phyloP scores from a whole-genome alignment of 1,284 basidiomycete species.

The Heterobasidion occidentale region DNA sequence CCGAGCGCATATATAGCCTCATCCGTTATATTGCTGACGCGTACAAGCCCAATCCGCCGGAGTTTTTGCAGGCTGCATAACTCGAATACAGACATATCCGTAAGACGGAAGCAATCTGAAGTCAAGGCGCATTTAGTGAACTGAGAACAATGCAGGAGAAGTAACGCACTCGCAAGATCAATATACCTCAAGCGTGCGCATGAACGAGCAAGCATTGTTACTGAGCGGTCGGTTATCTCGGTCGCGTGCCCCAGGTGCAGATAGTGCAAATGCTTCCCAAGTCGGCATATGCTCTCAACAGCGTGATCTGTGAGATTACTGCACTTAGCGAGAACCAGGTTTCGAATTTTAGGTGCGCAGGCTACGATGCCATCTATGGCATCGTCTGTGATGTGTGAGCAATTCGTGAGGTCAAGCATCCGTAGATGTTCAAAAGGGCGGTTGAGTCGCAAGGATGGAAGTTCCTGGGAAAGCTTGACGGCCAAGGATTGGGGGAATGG shows the following conservation, averaged over 20 bases:
- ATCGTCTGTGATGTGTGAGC: slow-evolving; percentile 77
- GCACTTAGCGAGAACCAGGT: slow-evolving; percentile 92
- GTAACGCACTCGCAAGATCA: slow-evolving; percentile 85
- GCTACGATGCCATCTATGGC: slow-evolving; percentile 87
- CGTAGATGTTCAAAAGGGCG: slow-evolving; percentile 75
- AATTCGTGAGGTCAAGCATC: slow-evolving; percentile 87
- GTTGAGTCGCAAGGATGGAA: slow-evolving; percentile 55
- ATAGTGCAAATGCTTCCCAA: slow-evolving; percentile 92
- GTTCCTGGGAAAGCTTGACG: slow-evolving; percentile 29
- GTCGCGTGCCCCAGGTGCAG: slow-evolving; percentile 90
- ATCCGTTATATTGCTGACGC: slow-evolving; percentile 90
- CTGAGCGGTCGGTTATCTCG: slow-evolving; percentile 86
- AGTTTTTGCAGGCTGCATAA: slow-evolving; percentile 86
- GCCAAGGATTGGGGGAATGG: slow-evolving; percentile 36
- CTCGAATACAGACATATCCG: slow-evolving; percentile 92
- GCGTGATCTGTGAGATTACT: slow-evolving; percentile 77
- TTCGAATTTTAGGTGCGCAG: slow-evolving; percentile 87
- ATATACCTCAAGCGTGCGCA: slow-evolving; percentile 96
- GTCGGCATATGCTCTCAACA: slow-evolving; percentile 77
- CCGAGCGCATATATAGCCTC: slow-evolving; percentile 86
- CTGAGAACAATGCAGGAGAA: slow-evolving; percentile 2
- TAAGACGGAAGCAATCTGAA: slow-evolving; percentile 79
- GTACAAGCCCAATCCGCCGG: slow-evolving; percentile 90
- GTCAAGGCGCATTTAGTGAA: slow-evolving; percentile 3
- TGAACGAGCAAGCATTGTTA: slow-evolving; percentile 75